A percentile compares a stretch with the other conserved stretches of the same genome.
phyloP scores from a whole-genome alignment of 305 asterid genomes.

The Fraxinus sp. region DNA sequence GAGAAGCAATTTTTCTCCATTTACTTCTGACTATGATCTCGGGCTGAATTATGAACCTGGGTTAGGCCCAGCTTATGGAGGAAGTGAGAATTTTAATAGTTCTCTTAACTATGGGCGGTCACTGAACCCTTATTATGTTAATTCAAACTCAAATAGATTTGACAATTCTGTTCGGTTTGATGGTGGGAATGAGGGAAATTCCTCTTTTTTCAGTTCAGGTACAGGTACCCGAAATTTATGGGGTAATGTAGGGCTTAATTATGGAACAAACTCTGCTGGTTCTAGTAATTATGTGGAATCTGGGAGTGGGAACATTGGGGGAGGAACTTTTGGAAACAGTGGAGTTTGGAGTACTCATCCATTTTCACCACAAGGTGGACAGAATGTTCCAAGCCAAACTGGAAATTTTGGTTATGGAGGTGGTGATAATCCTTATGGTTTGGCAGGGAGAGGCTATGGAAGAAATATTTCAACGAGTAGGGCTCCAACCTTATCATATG shows the following conservation, averaged over 20 bases:
- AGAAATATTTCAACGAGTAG: slow-evolving; percentile 15
- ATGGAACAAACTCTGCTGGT: slow-evolving; percentile 20
- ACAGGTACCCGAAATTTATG: slow-evolving; percentile 22
- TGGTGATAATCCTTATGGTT: slow-evolving; percentile 3
- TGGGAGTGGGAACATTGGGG: slow-evolving; percentile 20
- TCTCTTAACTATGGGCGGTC: slow-evolving; percentile 18
- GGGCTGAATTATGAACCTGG: slow-evolving; percentile 19
- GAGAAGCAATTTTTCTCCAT: slow-evolving; percentile 16
- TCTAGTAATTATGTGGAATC: slow-evolving; percentile 20
- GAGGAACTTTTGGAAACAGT: slow-evolving; percentile 15
- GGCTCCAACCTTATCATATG: slow-evolving; percentile 20
- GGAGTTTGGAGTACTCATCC: slow-evolving; percentile 30
- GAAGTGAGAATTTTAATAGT: slow-evolving; percentile 20
- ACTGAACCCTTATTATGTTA: slow-evolving; percentile 9
- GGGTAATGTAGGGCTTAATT: slow-evolving; percentile 21
- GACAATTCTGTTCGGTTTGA: slow-evolving; percentile 8
- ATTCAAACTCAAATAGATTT: slow-evolving; percentile 17
- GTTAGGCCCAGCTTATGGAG: slow-evolving; percentile 21
- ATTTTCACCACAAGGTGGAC: slow-evolving; percentile 21
- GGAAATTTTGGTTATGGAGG: slow-evolving; percentile 16
- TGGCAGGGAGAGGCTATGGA: slow-evolving; percentile 17
- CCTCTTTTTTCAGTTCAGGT: slow-evolving; percentile 16
- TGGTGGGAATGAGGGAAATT: background rate
- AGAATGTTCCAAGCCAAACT: slow-evolving; percentile 14
- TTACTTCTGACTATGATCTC: slow-evolving; percentile 8